Conservation (phyloP, 495 filamentous ascomycete genomes). For the Articulospora tetracladia region DNA sequence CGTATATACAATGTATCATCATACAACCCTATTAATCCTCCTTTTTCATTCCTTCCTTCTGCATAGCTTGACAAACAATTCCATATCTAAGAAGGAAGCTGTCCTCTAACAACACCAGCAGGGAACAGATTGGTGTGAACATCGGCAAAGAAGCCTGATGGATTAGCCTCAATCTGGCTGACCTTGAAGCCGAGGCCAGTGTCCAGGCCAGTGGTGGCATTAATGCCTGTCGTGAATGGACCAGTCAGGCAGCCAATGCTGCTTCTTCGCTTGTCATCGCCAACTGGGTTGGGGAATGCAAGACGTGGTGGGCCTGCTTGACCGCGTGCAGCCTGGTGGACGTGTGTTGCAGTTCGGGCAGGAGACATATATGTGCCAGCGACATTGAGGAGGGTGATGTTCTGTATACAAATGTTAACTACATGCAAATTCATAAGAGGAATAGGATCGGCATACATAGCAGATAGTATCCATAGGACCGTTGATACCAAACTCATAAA, state of each 20-base stretch:
- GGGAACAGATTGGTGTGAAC: slow-evolving; percentile 7
- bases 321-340: slow-evolving; percentile 36
- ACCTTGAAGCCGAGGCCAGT: slow-evolving; percentile 13
- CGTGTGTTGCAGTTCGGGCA: slow-evolving; percentile 37
- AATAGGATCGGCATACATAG: neutral
- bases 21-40: neutral
- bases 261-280: slow-evolving; percentile 23
- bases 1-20: neutral
- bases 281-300: slow-evolving; percentile 39
- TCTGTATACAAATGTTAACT: slow-evolving; percentile 2
- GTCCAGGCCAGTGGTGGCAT: slow-evolving; percentile 20
- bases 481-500: neutral
- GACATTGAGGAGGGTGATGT: slow-evolving; percentile 34
- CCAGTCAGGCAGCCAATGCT: slow-evolving; percentile 35
- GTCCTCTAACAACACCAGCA: slow-evolving; percentile 15
- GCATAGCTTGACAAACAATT: too few species aligned
- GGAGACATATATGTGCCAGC: slow-evolving; percentile 32
- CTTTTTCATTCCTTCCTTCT: neutral
- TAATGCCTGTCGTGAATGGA: slow-evolving; percentile 38
- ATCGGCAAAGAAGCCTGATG: slow-evolving; percentile 17
- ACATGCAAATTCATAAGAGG: neutral
- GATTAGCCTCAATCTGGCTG: slow-evolving; percentile 16
- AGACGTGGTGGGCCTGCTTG: slow-evolving; percentile 29
- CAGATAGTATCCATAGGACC: neutral
- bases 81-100: slow-evolving; percentile 5